Percentiles rank a stretch among this genome's conserved stretches.
These are phyloP conservation scores for Albifimbria verrucaria DNA, from an alignment of 2,329 filamentous ascomycete species.

Conservation along the genomic window DNA sequence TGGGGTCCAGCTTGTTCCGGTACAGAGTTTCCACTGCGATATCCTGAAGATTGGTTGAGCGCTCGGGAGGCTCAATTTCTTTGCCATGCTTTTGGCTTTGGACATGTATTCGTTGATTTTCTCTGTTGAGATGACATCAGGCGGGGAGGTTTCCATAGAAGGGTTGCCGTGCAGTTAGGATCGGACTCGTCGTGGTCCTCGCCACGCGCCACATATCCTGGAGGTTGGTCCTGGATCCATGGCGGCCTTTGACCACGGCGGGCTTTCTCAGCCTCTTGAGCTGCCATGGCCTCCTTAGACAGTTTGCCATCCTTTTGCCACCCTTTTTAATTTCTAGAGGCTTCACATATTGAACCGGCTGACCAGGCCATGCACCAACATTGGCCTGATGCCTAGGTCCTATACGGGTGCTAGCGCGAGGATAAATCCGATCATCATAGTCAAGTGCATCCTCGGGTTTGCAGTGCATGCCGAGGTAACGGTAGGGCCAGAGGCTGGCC, in stretches of 20 bases:
- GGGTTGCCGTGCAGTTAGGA: slow-evolving; percentile 68
- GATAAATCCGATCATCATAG: slow-evolving; percentile 96
- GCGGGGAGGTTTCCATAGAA: slow-evolving; percentile 76
- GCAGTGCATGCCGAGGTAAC: slow-evolving; percentile 94
- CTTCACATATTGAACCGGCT: slow-evolving; percentile 86
- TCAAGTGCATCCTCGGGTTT: slow-evolving; percentile 93
- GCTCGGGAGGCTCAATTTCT: slow-evolving; percentile 68
- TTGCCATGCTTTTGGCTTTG: slow-evolving; percentile 61
- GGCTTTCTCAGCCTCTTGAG: slow-evolving; percentile 76
- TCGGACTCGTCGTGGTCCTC: slow-evolving; percentile 73
- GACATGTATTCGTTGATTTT: slow-evolving; percentile 76
- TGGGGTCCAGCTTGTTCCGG: slow-evolving; percentile 66
- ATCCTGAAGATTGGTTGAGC: slow-evolving; percentile 84
- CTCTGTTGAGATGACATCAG: slow-evolving; percentile 46
- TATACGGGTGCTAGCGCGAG: slow-evolving; percentile 86
- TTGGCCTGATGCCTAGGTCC: slow-evolving; percentile 89
- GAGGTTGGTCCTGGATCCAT: slow-evolving; percentile 89
- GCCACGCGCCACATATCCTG: slow-evolving; percentile 80
- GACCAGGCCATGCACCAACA: slow-evolving; percentile 80
- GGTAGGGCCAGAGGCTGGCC: slow-evolving; percentile 92
- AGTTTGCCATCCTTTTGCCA: slow-evolving; percentile 71
- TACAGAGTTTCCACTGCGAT: slow-evolving; percentile 74
- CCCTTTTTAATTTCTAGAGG: slow-evolving; percentile 81
- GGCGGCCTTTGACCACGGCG: slow-evolving; percentile 80
- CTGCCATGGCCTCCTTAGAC: slow-evolving; percentile 75